A percentile compares a stretch with the other conserved stretches of the same genome.
Evolutionary conservation across 2,329 filamentous ascomycete species (phyloP).

Genomic region (Septoria linicola): DNA sequence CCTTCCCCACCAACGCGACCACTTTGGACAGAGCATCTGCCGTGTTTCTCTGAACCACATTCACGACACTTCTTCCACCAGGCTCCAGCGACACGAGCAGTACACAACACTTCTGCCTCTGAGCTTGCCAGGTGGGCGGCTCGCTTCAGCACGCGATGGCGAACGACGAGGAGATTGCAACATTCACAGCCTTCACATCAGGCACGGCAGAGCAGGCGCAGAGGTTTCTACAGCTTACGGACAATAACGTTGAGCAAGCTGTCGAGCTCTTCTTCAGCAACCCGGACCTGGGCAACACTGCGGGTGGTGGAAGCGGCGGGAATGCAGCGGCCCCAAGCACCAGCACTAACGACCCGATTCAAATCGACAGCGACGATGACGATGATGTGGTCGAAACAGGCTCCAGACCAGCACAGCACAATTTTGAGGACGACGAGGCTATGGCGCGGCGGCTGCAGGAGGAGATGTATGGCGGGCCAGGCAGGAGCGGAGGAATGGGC

Average conservation of each 20-base stretch:
- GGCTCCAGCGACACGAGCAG: no score
- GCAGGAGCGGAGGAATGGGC: slow-evolving; percentile 43
- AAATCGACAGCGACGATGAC: slow-evolving; percentile 68
- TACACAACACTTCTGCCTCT: no score
- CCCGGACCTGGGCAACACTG: slow-evolving; percentile 52
- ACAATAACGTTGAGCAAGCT: slow-evolving; percentile 78
- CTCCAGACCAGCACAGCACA: slow-evolving; percentile 25
- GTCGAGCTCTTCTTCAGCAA: slow-evolving; percentile 89
- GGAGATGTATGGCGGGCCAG: slow-evolving; percentile 70
- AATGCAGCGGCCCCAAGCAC: slow-evolving; percentile 37
- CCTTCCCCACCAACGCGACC: not conserved
- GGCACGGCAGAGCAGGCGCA: slow-evolving; percentile 70
- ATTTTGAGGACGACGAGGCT: slow-evolving; percentile 79
- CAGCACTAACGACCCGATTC: slow-evolving; percentile 58
- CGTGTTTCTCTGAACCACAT: no score
- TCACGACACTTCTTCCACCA: no score
- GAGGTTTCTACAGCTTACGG: slow-evolving; percentile 81
- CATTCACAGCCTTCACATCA: slow-evolving; percentile 80
- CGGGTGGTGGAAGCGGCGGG: slow-evolving; percentile 37
- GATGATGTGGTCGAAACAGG: slow-evolving; percentile 36
- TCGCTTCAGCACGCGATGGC: slow-evolving; percentile 3
- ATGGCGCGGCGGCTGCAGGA: slow-evolving; percentile 91
- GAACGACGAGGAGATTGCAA: slow-evolving; percentile 62
- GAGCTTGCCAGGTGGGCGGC: slow-evolving; percentile 5
- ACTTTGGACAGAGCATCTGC: no score